Conservation (phyloP, 164 flowering plant species). For the Vitis labrusca region DNA sequence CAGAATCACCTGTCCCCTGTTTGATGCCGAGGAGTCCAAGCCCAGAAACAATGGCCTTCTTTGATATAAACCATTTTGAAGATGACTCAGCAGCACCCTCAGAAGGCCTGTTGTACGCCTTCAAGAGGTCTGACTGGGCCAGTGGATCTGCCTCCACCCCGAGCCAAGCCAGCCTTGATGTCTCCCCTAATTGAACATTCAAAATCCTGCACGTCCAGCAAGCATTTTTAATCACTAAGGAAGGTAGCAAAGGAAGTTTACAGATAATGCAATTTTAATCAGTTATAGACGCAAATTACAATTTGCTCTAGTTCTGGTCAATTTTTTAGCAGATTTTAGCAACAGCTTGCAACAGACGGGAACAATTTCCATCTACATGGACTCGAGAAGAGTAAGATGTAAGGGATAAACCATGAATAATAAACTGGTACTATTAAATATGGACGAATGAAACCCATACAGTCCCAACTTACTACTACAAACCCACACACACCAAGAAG, state of each 20-base stretch:
- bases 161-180: conserved; percentile 85
- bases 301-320: background rate
- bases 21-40: conserved; percentile 81
- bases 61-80: conserved; percentile 88
- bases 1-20: conserved; percentile 43
- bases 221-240: no score
- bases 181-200: conserved; percentile 82
- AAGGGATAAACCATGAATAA: no score
- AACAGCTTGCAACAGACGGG: no score
- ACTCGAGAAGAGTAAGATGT: no score
- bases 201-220: conserved; percentile 46
- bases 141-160: conserved; percentile 87
- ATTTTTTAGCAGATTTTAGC: no score
- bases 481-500: no score
- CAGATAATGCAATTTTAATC: no score
- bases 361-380: no score
- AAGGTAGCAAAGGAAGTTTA: no score
- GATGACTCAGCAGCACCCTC: conserved; percentile 37
- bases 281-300: background rate
- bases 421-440: no score
- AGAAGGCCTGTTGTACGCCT: conserved; percentile 67
- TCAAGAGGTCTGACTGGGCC: conserved; percentile 66
- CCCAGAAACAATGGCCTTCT: conserved; percentile 75
- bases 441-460: no score
- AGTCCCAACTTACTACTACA: no score